A percentile compares a stretch with the other conserved stretches of the same genome.
Conservation (phyloP, 2,329 filamentous ascomycete species). For the Aspergillus udagawae region DNA sequence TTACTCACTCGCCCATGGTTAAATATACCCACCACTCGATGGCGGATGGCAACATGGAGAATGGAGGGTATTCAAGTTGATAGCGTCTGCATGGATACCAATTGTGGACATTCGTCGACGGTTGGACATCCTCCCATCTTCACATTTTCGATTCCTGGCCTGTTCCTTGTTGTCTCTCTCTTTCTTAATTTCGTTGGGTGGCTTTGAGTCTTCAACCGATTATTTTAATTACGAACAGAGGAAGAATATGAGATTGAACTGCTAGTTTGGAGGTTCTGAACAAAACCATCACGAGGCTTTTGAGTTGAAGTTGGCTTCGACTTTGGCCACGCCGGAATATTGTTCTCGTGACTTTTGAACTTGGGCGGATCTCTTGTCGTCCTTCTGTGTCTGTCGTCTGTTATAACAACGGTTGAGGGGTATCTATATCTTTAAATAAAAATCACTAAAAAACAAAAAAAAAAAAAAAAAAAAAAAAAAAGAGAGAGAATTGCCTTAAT, state of each 20-base stretch:
- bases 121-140: neutral
- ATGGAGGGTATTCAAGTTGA: neutral
- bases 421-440: neutral
- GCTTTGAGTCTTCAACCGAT: slow-evolving; percentile 1
- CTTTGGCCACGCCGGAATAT: neutral
- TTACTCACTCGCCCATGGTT: neutral
- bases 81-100: neutral
- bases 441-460: neutral
- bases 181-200: neutral
- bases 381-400: neutral
- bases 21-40: neutral
- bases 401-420: neutral
- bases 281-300: neutral
- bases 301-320: neutral
- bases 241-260: neutral
- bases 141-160: neutral
- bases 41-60: neutral
- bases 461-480: slow-evolving; percentile 1
- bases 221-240: neutral
- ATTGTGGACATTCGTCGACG: neutral
- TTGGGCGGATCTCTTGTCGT: neutral
- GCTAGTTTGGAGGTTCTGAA: neutral
- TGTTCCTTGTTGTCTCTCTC: neutral
- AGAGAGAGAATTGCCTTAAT: neutral
- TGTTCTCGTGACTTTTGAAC: neutral